phyloP scores from a whole-genome alignment of 1,284 basidiomycete genomes.

The Naganishia sp. region DNA sequence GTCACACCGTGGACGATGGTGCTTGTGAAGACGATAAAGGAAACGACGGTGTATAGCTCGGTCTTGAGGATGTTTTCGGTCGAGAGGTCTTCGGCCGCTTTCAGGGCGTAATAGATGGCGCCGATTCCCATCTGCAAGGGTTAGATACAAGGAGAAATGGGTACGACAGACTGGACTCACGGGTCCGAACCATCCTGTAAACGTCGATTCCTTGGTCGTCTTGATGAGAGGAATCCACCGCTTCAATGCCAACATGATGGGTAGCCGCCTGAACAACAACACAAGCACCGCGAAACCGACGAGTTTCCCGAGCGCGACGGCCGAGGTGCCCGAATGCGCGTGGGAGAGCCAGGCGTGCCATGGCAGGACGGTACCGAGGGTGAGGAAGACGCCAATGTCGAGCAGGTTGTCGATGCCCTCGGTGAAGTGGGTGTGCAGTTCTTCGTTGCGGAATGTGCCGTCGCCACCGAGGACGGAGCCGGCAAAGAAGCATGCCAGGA shows the following conservation, averaged over 20 bases:
- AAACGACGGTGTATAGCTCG: slow-evolving; percentile 36
- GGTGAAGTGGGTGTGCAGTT: slow-evolving; percentile 39
- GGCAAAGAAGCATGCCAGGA: slow-evolving; percentile 38
- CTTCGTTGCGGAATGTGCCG: slow-evolving; percentile 37
- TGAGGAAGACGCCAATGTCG: slow-evolving; percentile 39
- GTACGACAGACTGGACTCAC: slow-evolving; percentile 10
- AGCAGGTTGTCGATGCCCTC: slow-evolving; percentile 40
- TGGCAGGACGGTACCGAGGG: slow-evolving; percentile 38
- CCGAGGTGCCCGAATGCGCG: slow-evolving; percentile 11
- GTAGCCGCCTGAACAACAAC: slow-evolving; percentile 35
- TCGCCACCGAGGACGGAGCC: slow-evolving; percentile 37
- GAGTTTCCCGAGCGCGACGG: slow-evolving; percentile 30
- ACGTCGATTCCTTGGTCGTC: slow-evolving; percentile 36
- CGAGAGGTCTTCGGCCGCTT: slow-evolving; percentile 34
- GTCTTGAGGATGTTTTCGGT: slow-evolving; percentile 34
- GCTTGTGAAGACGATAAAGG: slow-evolving; percentile 39
- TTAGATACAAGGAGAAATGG: background rate
- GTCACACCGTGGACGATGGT: slow-evolving; percentile 39
- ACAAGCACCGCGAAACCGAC: slow-evolving; percentile 34
- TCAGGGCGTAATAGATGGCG: slow-evolving; percentile 39
- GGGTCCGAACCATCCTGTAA: slow-evolving; percentile 40
- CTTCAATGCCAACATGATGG: slow-evolving; percentile 32
- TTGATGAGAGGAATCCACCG: slow-evolving; percentile 36
- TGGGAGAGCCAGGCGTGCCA: slow-evolving; percentile 36
- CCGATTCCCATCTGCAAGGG: slow-evolving; percentile 37